Evolutionary conservation across 306 rosid species (phyloP), one percentile per base, ranked within the genome.

Genomic region (Amphicarpaea edgeworthii): DNA sequence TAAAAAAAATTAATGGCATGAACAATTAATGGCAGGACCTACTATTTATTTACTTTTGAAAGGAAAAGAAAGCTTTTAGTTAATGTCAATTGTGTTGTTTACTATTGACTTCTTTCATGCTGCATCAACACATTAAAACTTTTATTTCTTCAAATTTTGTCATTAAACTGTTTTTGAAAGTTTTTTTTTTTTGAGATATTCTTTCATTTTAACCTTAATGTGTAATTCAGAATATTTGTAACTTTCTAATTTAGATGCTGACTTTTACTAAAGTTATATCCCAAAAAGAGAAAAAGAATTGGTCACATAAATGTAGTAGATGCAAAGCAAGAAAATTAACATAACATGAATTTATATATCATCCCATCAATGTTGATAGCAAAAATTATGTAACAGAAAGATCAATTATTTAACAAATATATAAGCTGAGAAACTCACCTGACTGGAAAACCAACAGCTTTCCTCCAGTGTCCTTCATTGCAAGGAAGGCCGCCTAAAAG

Each of bases 391-490:
- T 23, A 41, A 41, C 15, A 71, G 41, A 58, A 73, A 28, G 12
- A 26, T 11, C 32, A 42, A 60, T 54, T 16, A 54, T n/a, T 38
- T 46, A 63, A 23, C 17, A 72, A 60, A 59, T 57, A 37, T 58
- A 71, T 32, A 51, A 68, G 58, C 43, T 28, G 55, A 63, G 75
- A 71, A 85, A 60, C 96, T 83, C 87, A 87, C 99, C 99, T 86
- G 99, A 95, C 84, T 92, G 99, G 86, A 95, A 95, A 62, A 88
- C 96, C 97, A 95, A 34, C 55, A 95, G 85, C 75, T 95, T 95
- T 67, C 97, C 99, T 85, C 99, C 97, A 6, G 87, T 89, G 71
- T 87, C 85, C 90, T 92, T 95, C 91, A 90, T 95, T 62, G 99
- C 97, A 83, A 95, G 84, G 73, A 95, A 92, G 81, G 99, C 97